Conservation (phyloP, 2,329 filamentous ascomycete species). For the Pseudocercospora crystallina region DNA sequence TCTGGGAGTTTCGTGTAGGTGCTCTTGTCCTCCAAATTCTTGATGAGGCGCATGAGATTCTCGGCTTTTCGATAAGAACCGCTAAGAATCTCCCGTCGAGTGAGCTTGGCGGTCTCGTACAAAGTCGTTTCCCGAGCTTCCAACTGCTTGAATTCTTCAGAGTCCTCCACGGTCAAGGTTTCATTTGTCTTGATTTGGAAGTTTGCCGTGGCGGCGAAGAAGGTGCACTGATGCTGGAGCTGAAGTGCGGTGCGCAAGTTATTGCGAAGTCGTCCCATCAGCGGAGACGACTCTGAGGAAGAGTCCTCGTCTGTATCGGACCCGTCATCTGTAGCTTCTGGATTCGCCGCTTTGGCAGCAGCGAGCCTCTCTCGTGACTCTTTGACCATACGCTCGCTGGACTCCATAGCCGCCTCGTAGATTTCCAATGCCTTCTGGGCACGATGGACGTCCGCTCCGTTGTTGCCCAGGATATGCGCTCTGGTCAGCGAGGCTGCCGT, state of each 20-base stretch:
- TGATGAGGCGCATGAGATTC: constrained; percentile 63
- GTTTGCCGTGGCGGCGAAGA: constrained; percentile 80
- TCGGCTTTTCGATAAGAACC: constrained; percentile 60
- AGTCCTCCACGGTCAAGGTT: constrained; percentile 63
- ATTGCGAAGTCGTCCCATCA: constrained; percentile 47
- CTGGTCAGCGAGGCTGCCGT: constrained; percentile 65
- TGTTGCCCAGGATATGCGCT: constrained; percentile 79
- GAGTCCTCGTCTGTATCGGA: constrained; percentile 34
- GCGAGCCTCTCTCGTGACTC: constrained; percentile 65
- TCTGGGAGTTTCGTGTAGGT: constrained; percentile 52
- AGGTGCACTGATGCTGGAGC: constrained; percentile 75
- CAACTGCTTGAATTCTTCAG: constrained; percentile 63
- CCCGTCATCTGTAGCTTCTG: constrained; percentile 8
- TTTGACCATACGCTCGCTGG: constrained; percentile 53
- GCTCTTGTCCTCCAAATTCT: constrained; percentile 43
- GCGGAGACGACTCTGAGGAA: constrained; percentile 25
- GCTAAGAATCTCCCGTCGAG: constrained; percentile 75
- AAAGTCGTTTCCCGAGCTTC: constrained; percentile 69
- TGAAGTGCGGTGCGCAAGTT: constrained; percentile 73
- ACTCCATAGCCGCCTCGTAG: constrained; percentile 58
- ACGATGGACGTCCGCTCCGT: constrained; percentile 52
- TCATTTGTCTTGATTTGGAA: constrained; percentile 78
- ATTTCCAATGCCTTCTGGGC: constrained; percentile 67
- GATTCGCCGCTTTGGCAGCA: constrained; percentile 42
- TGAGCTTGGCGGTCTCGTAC: constrained; percentile 75